Evolutionary conservation across 2,329 filamentous ascomycete species (phyloP).

Genomic region (Colletotrichum sojae): DNA sequence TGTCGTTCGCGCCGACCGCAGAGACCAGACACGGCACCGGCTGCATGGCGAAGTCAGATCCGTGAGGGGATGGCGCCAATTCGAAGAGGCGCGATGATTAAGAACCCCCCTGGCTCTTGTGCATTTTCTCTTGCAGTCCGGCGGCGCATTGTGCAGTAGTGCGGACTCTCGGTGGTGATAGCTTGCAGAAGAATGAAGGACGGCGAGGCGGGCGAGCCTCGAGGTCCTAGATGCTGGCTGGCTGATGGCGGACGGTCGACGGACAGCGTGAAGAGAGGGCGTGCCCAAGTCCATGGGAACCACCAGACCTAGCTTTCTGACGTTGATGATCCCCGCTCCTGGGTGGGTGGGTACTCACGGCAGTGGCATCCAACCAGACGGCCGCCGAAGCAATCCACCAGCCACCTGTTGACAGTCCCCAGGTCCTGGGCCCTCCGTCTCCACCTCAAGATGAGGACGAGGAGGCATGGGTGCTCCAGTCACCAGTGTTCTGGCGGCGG

Average conservation of each 20-base stretch:
- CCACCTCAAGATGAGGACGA: neutral
- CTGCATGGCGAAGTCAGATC: neutral
- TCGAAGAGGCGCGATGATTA: no score
- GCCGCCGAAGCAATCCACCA: slow-evolving; percentile 24
- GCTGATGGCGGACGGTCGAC: no score
- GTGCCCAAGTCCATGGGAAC: neutral
- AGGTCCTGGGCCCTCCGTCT: slow-evolving; percentile 11
- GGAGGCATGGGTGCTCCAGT: neutral
- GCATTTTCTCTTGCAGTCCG: no score
- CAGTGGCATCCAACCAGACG: slow-evolving; percentile 21
- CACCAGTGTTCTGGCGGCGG: slow-evolving; percentile 7
- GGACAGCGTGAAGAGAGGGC: no score
- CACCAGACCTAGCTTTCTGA: slow-evolving; percentile 15
- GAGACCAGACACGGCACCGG: neutral
- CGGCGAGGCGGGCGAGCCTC: no score
- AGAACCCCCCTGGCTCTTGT: no score
- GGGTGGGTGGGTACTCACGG: slow-evolving; percentile 1
- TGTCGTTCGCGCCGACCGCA: neutral
- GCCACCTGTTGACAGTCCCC: slow-evolving; percentile 26
- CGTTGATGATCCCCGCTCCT: slow-evolving; percentile 19
- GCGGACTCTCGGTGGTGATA: no score
- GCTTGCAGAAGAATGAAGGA: no score
- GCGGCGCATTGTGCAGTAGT: no score
- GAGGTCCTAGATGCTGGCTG: no score
- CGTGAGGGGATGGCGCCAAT: neutral